Evolutionary conservation across 1,284 basidiomycete species (phyloP), one percentile per base, ranked within the genome.

Genomic region (Fistulinella staudtii): DNA sequence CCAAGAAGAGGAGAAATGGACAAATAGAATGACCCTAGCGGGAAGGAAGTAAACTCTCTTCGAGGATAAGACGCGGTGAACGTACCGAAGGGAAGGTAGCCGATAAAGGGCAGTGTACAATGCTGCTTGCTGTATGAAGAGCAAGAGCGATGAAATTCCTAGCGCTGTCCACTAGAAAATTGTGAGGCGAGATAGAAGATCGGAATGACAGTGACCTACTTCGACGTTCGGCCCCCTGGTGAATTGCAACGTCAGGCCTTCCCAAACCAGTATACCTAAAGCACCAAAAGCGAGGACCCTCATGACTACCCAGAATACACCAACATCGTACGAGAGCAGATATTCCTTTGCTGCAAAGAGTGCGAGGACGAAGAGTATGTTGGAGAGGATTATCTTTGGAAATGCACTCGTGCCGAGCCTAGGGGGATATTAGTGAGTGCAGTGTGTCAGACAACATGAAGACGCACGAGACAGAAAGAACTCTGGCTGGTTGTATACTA

Each of bases 231-330:
- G 73, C 52, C 70, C 71, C 53, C 72, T 79, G 39, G 67, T 66
- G 45, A 78, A 55, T 54, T 79, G 72, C 5, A 76, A 75, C 0
- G 75, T 77, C 36, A 70, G 52, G 2, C 63, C 72, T 50, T 81
- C 78, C 79, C 82, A 80, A 13, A 76, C 61, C 25, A 84, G 49
- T 35, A 77, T 72, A 17, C 76, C 79, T 39, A 85, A 55, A 18
- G 75, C 82, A 25, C 77, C 81, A 53, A 78, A 78, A 4, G 80
- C 82, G 41, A 88, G 67, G 34, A 85, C 72, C 49, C 85, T 69
- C 66, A 86, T 80, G 23, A 82, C 69, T 17, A 85, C 69, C 86
- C 85, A 87, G 57, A 86, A 82, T 6, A 83, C 75, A 10, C 82
- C 82, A 17, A 82, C 73, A 62, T 85, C 79, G 38, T 74, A 73